phyloP scores from a whole-genome alignment of 352 stramenopile species.

The Bremia lactucae region DNA sequence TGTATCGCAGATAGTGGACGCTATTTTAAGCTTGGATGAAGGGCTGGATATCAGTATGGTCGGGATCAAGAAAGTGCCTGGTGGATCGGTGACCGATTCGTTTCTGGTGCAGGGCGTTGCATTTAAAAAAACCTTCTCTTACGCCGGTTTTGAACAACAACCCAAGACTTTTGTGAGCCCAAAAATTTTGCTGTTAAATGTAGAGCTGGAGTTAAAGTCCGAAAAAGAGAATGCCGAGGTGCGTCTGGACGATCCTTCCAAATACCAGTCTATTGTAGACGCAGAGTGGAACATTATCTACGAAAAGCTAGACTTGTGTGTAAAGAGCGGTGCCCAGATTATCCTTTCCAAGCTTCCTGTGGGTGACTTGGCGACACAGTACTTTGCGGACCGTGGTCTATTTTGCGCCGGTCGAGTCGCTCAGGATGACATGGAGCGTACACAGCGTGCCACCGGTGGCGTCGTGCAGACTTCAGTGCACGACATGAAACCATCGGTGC shows the following conservation, averaged over 20 bases:
- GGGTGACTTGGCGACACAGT: slow-evolving; percentile 97
- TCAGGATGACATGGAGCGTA: slow-evolving; percentile 95
- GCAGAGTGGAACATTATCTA: slow-evolving; percentile 99
- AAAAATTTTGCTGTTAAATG: slow-evolving; percentile 96
- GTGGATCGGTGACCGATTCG: slow-evolving; percentile 94
- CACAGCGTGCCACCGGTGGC: slow-evolving; percentile 92
- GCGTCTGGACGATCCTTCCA: slow-evolving; percentile 92
- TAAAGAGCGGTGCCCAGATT: slow-evolving; percentile 92
- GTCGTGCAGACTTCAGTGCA: slow-evolving; percentile 90
- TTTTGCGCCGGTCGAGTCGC: slow-evolving; percentile 96
- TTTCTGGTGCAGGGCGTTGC: slow-evolving; percentile 96
- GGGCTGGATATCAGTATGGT: slow-evolving; percentile 87
- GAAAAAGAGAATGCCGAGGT: slow-evolving; percentile 99
- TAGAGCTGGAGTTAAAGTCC: slow-evolving; percentile 98
- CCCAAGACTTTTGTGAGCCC: slow-evolving; percentile 95
- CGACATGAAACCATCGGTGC: slow-evolving; percentile 84
- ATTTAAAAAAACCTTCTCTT: slow-evolving; percentile 99
- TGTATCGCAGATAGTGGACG: slow-evolving; percentile 85
- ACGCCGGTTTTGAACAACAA: slow-evolving; percentile 99
- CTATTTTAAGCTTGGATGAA: slow-evolving; percentile 88
- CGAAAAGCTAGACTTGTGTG: slow-evolving; percentile 92
- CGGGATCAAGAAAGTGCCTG: slow-evolving; percentile 97
- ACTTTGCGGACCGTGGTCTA: slow-evolving; percentile 96
- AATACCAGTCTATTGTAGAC: slow-evolving; percentile 99
- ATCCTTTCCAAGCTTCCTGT: slow-evolving; percentile 95